These are phyloP conservation scores for Entomortierella lignicola DNA, from an alignment of 192 early-diverging fungal genomes.

Conservation along the genomic window DNA sequence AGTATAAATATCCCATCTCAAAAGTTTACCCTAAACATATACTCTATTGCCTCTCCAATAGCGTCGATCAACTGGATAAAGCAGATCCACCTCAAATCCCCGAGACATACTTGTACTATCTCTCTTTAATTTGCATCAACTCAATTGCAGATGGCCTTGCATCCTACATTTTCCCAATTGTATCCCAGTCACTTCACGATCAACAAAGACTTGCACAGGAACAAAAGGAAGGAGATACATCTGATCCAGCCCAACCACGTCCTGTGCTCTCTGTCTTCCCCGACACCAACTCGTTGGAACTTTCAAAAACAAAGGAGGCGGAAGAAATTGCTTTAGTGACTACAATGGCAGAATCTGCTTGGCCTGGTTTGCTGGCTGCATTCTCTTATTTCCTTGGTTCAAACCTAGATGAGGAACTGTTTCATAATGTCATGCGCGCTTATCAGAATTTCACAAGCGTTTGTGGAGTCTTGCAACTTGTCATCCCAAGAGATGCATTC, in stretches of 20 bases:
- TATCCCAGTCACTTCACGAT: slow-evolving; percentile 55
- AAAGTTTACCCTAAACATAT: not conserved
- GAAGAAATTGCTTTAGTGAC: slow-evolving; percentile 70
- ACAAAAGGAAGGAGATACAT: slow-evolving; percentile 19
- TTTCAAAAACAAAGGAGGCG: slow-evolving; percentile 31
- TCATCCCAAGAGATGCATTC: slow-evolving; percentile 86
- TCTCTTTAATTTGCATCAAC: slow-evolving; percentile 78
- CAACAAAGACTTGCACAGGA: slow-evolving; percentile 39
- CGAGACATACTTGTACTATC: slow-evolving; percentile 86
- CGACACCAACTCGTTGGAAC: slow-evolving; percentile 45
- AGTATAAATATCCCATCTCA: too few relatives aligned
- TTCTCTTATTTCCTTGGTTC: slow-evolving; percentile 81
- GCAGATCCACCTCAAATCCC: slow-evolving; percentile 89
- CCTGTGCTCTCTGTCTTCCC: slow-evolving; percentile 21
- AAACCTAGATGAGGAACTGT: slow-evolving; percentile 87
- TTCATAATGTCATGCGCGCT: slow-evolving; percentile 73
- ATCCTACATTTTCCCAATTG: slow-evolving; percentile 68
- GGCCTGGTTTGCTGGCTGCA: slow-evolving; percentile 82
- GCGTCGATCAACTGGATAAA: slow-evolving; percentile 95
- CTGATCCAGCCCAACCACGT: not conserved
- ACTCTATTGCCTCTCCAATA: not conserved
- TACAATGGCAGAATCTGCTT: slow-evolving; percentile 84
- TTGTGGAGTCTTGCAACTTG: slow-evolving; percentile 82
- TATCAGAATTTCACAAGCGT: slow-evolving; percentile 83
- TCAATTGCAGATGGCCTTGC: slow-evolving; percentile 80